Percentiles rank a stretch among this genome's conserved stretches.
Evolutionary conservation across 257 asterid genomes (phyloP).

Genomic region (Petrea volubilis): DNA sequence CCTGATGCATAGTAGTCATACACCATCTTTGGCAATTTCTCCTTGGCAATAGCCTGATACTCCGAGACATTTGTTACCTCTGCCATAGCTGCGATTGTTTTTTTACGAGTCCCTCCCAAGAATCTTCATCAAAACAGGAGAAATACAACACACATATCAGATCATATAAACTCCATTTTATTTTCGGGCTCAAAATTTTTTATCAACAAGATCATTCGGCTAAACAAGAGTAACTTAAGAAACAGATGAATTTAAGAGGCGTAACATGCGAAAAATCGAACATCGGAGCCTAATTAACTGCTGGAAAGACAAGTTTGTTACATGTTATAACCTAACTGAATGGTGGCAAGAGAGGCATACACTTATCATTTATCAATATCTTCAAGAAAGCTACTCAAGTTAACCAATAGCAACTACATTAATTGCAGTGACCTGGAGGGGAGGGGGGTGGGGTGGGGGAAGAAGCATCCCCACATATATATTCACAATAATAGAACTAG

Average conservation of each 20-base stretch:
- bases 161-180: not conserved
- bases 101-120: slow-evolving; percentile 24
- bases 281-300: slow-evolving; percentile 2
- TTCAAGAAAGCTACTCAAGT: not conserved
- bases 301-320: not conserved
- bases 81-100: slow-evolving; percentile 48
- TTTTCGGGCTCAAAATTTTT: not conserved
- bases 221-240: not conserved
- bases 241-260: not conserved
- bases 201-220: not conserved
- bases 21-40: slow-evolving; percentile 86
- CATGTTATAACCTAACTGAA: not conserved
- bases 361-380: slow-evolving; percentile 3
- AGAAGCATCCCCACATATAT: not conserved
- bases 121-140: slow-evolving; percentile 14
- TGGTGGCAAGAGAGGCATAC: not conserved
- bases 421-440: not conserved
- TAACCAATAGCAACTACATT: not conserved
- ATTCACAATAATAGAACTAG: not conserved
- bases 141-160: not conserved
- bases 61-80: slow-evolving; percentile 81
- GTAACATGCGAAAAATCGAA: not conserved
- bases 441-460: not conserved
- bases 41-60: slow-evolving; percentile 88
- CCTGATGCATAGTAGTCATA: slow-evolving; percentile 96